Percentiles rank a stretch among this genome's conserved stretches.
Conservation (phyloP, 1,284 basidiomycete species). For the Clitocybe nebularis region DNA sequence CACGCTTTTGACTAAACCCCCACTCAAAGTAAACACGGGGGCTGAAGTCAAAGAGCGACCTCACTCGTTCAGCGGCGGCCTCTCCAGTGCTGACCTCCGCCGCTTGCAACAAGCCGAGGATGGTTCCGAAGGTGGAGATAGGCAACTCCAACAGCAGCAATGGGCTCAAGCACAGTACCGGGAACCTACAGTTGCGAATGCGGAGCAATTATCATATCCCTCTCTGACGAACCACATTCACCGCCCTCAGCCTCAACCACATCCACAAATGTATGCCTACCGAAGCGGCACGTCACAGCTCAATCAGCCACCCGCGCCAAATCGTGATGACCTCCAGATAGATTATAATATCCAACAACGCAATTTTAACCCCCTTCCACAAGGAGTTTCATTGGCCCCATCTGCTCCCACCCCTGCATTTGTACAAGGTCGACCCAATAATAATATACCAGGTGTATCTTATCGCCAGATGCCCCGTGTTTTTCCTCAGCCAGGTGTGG, state of each 20-base stretch:
- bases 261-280: conserved; percentile 38
- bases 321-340: conserved; percentile 50
- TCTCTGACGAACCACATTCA: conserved; percentile 52
- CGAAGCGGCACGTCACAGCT: conserved; percentile 30
- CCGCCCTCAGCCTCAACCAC: conserved; percentile 44
- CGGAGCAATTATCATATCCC: conserved; percentile 67
- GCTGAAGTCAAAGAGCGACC: conserved; percentile 68
- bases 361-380: conserved; percentile 42
- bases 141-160: conserved; percentile 34
- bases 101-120: conserved; percentile 68
- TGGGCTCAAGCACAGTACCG: conserved; percentile 45
- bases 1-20: conserved; percentile 48
- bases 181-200: conserved; percentile 32
- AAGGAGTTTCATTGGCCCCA: conserved; percentile 27
- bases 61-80: conserved; percentile 73
- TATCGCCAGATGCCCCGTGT: conserved; percentile 57
- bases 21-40: conserved; percentile 46
- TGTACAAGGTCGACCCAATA: conserved; percentile 45
- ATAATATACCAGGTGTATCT: conserved; percentile 38
- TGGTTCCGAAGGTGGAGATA: conserved; percentile 31
- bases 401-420: conserved; percentile 37
- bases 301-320: conserved; percentile 26
- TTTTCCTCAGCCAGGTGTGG: conserved; percentile 53
- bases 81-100: conserved; percentile 66
- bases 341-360: conserved; percentile 59